Conservation (phyloP, 148 eudicot species). For the Rhododendron williamsianum region DNA sequence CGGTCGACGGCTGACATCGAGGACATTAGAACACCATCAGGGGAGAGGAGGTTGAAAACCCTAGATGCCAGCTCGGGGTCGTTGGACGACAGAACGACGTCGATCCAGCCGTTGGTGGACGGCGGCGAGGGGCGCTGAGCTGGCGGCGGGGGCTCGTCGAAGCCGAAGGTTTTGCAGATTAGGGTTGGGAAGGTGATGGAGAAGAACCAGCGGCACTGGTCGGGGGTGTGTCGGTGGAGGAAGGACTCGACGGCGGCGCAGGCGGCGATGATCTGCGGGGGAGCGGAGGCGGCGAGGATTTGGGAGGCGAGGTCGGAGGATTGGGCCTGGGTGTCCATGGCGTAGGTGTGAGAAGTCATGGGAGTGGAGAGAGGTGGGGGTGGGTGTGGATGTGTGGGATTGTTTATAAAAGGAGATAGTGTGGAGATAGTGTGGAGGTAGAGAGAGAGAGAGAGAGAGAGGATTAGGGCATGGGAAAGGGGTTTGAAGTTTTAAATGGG, state of each 20-base stretch:
- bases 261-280: slow-evolving; percentile 57
- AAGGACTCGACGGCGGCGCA: slow-evolving; percentile 48
- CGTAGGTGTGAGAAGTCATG: slow-evolving; percentile 65
- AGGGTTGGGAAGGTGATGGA: slow-evolving; percentile 77
- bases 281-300: slow-evolving; percentile 47
- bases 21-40: slow-evolving; percentile 51
- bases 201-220: slow-evolving; percentile 80
- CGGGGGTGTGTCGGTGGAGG: slow-evolving; percentile 59
- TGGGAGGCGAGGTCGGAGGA: slow-evolving; percentile 65
- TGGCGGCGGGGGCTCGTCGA: slow-evolving; percentile 50
- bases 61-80: slow-evolving; percentile 46
- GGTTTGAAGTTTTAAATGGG: slow-evolving; percentile 21
- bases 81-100: slow-evolving; percentile 26
- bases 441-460: neutral
- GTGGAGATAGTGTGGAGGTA: too few relatives aligned
- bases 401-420: neutral
- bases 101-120: slow-evolving; percentile 54
- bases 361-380: neutral
- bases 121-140: slow-evolving; percentile 33
- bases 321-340: slow-evolving; percentile 63
- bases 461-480: neutral
- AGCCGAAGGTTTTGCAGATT: slow-evolving; percentile 71
- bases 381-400: neutral
- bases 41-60: slow-evolving; percentile 54
- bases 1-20: slow-evolving; percentile 67